A percentile compares a stretch with the other conserved stretches of the same genome.
Conservation (phyloP, 2,329 filamentous ascomycete species). For the Fusarium xyrophilum region DNA sequence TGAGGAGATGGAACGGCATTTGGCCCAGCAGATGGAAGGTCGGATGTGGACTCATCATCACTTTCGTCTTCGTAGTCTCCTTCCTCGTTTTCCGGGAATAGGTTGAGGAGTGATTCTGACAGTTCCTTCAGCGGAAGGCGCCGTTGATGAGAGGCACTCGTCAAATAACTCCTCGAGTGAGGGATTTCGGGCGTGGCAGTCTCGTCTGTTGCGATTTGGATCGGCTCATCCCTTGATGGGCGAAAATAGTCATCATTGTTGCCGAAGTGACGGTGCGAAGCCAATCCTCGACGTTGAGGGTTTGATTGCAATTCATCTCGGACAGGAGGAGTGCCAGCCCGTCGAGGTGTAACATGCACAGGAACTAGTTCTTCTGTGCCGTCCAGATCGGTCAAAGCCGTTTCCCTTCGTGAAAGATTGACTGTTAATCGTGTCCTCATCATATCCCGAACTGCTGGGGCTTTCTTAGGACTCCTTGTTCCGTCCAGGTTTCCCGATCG, state of each 20-base stretch:
- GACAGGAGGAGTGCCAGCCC: neutral
- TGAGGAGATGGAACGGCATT: slow-evolving; percentile 4
- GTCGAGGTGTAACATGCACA: slow-evolving; percentile 39
- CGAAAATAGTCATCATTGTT: slow-evolving; percentile 46
- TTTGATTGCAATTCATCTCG: slow-evolving; percentile 1
- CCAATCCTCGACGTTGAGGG: neutral
- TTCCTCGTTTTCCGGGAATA: slow-evolving; percentile 27
- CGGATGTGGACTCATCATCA: neutral
- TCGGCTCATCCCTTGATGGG: slow-evolving; percentile 32
- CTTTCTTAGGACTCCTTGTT: neutral
- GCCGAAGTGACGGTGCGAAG: slow-evolving; percentile 21
- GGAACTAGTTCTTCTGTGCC: slow-evolving; percentile 26
- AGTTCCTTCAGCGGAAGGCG: slow-evolving; percentile 37
- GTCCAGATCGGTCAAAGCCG: slow-evolving; percentile 44
- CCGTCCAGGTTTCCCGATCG: neutral
- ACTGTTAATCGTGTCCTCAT: slow-evolving; percentile 45
- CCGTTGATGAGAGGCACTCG: slow-evolving; percentile 3
- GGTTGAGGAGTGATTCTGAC: slow-evolving; percentile 35
- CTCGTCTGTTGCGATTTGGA: slow-evolving; percentile 47
- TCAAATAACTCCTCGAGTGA: slow-evolving; percentile 3
- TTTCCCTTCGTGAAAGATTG: slow-evolving; percentile 45
- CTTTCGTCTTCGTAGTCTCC: slow-evolving; percentile 24
- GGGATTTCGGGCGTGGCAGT: slow-evolving; percentile 41
- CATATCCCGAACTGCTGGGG: slow-evolving; percentile 8
- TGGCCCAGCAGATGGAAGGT: slow-evolving; percentile 6